These are phyloP conservation scores for Gentiana straminea DNA, from an alignment of 257 asterid genomes.

Conservation along the genomic window DNA sequence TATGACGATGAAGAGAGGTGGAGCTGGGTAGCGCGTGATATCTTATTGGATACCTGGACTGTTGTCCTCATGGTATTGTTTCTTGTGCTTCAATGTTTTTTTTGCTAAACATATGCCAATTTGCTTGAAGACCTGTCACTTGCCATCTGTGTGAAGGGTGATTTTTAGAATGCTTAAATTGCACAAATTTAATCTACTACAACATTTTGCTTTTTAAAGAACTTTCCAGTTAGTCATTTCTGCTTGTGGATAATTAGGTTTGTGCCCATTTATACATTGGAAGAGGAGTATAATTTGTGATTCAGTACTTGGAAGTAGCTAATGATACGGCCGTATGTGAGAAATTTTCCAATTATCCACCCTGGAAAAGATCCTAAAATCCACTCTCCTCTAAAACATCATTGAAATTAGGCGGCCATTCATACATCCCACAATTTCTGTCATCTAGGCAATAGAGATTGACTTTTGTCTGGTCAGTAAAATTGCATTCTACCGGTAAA, in stretches of 20 bases:
- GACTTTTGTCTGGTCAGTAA: neutral
- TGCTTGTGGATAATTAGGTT: no score
- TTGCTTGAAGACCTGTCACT: neutral
- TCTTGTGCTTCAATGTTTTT: conserved; percentile 1
- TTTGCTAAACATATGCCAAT: neutral
- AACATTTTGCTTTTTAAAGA: no score
- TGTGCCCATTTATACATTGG: no score
- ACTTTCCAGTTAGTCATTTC: no score
- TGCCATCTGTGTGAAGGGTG: neutral
- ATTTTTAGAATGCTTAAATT: neutral
- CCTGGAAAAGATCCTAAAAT: no score
- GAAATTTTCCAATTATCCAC: no score
- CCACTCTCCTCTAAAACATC: no score
- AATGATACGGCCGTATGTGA: no score
- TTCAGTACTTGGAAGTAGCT: no score
- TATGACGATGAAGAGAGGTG: conserved; percentile 77
- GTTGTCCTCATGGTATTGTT: conserved; percentile 60
- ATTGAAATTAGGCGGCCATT: neutral
- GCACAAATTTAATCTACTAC: no score
- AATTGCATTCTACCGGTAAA: no score
- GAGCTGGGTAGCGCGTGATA: conserved; percentile 99
- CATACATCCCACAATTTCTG: neutral
- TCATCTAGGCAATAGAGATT: neutral
- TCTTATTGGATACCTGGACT: conserved; percentile 89
- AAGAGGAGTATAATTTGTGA: no score